phyloP scores from a whole-genome alignment of 768 basidiomycete genomes.

The Asterophora parasitica region DNA sequence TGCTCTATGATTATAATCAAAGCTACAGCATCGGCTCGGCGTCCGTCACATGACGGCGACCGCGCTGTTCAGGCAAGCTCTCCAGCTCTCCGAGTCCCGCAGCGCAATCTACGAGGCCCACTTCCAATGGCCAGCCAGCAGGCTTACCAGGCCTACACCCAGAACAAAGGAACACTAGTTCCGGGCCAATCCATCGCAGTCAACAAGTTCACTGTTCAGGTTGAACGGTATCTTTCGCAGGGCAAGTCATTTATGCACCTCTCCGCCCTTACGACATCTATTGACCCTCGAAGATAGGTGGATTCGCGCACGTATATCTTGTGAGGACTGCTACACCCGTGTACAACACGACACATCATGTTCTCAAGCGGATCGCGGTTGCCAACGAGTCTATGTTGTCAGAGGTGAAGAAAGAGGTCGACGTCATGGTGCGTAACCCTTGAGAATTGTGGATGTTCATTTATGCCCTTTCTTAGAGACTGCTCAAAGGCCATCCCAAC shows the following conservation, averaged over 20 bases:
- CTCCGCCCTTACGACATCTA: constrained; percentile 10
- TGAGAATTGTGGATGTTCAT: constrained; percentile 15
- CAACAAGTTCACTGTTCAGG: constrained; percentile 84
- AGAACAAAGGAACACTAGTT: constrained; percentile 65
- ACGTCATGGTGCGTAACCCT: constrained; percentile 79
- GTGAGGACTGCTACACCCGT: constrained; percentile 84
- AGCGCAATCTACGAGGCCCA: constrained; percentile 9
- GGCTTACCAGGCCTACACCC: constrained; percentile 42
- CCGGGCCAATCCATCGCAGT: constrained; percentile 87
- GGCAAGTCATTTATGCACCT: constrained; percentile 41
- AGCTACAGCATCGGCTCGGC: no score
- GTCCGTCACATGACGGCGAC: constrained; percentile 13
- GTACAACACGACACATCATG: constrained; percentile 90
- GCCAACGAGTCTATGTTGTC: constrained; percentile 83
- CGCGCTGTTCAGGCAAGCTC: neutral
- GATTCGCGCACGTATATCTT: constrained; percentile 97
- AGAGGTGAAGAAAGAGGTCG: constrained; percentile 96
- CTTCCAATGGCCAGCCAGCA: constrained; percentile 46
- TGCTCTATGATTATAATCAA: no score
- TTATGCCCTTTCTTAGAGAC: constrained; percentile 52
- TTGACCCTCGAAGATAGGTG: constrained; percentile 51
- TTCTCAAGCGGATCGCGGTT: constrained; percentile 94
- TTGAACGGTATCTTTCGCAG: constrained; percentile 95
- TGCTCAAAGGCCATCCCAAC: constrained; percentile 89
- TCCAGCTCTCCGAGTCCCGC: neutral